A percentile compares a stretch with the other conserved stretches of the same genome.
phyloP scores from a whole-genome alignment of 768 basidiomycete species.

The Mycena kentingensis region DNA sequence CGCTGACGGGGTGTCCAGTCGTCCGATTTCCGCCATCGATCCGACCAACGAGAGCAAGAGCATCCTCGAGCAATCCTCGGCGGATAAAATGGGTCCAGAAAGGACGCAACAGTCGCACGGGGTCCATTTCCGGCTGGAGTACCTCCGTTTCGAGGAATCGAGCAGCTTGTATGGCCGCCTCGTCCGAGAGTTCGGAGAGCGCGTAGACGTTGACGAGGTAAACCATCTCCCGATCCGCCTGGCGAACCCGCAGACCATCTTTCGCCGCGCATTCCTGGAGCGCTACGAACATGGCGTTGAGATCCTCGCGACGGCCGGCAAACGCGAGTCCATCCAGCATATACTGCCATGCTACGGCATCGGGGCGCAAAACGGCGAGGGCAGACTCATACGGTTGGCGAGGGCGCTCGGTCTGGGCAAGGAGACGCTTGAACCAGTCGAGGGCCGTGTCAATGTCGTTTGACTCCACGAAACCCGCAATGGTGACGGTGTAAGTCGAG shows the following conservation, averaged over 20 bases:
- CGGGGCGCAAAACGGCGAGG: conserved; percentile 51
- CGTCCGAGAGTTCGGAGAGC: conserved; percentile 27
- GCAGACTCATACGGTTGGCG: conserved; percentile 45
- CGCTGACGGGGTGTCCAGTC: not conserved
- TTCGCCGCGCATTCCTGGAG: conserved; percentile 37
- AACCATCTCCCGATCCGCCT: conserved; percentile 44
- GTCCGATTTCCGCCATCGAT: conserved; percentile 13
- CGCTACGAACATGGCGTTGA: conserved; percentile 55
- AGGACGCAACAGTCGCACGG: conserved; percentile 30
- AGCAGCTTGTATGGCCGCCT: conserved; percentile 34
- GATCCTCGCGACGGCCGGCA: conserved; percentile 49
- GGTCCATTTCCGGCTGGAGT: conserved; percentile 20
- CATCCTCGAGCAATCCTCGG: conserved; percentile 32
- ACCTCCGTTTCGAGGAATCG: conserved; percentile 13
- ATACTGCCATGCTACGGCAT: conserved; percentile 53
- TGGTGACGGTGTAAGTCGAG: conserved; percentile 64
- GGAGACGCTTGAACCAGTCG: conserved; percentile 70
- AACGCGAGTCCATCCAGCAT: conserved; percentile 60
- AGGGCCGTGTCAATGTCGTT: conserved; percentile 67
- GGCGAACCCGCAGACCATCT: conserved; percentile 37
- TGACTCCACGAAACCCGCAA: conserved; percentile 62
- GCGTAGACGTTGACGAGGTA: conserved; percentile 43
- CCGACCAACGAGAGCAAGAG: conserved; percentile 21
- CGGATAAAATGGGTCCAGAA: conserved; percentile 33
- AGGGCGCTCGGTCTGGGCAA: conserved; percentile 41